Evolutionary conservation across 257 asterid species (phyloP).

Genomic region (Fraxinus quadrangulata): DNA sequence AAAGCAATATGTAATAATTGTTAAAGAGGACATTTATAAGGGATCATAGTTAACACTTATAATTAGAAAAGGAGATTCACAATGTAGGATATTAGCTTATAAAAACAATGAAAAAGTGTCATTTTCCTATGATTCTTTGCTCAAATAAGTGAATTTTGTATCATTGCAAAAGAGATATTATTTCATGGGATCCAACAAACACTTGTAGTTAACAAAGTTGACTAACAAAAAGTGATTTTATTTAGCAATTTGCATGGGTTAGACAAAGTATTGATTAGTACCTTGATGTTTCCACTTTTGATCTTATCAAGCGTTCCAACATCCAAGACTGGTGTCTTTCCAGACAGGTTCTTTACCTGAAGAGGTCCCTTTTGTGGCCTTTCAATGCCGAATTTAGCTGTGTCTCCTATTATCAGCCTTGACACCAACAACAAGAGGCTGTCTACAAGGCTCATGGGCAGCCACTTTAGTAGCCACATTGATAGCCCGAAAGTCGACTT

Average conservation of each 20-base stretch:
- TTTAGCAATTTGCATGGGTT: neutral
- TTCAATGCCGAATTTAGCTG: conserved; percentile 55
- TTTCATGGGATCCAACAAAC: conserved; percentile 35
- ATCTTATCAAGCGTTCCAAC: conserved; percentile 77
- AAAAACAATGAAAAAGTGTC: neutral
- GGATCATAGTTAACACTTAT: no score
- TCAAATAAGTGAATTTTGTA: neutral
- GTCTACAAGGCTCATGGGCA: conserved; percentile 68
- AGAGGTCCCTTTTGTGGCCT: conserved; percentile 63
- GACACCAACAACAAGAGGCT: conserved; percentile 48
- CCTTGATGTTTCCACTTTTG: conserved; percentile 75
- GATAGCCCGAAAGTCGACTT: conserved; percentile 74
- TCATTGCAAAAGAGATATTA: neutral
- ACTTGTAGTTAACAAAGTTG: neutral
- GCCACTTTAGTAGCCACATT: conserved; percentile 77
- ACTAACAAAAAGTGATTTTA: conserved; percentile 14
- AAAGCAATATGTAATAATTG: no score
- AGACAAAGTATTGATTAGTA: conserved; percentile 25
- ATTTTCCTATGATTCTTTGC: neutral
- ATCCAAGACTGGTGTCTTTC: conserved; percentile 69
- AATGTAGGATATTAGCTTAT: neutral
- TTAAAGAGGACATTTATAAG: no score
- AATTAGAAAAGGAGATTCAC: neutral
- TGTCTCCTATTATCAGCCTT: conserved; percentile 58
- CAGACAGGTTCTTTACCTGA: conserved; percentile 61